These are phyloP conservation scores for Lactifluus hygrophoroides DNA, from an alignment of 768 basidiomycete genomes.

Conservation along the genomic window DNA sequence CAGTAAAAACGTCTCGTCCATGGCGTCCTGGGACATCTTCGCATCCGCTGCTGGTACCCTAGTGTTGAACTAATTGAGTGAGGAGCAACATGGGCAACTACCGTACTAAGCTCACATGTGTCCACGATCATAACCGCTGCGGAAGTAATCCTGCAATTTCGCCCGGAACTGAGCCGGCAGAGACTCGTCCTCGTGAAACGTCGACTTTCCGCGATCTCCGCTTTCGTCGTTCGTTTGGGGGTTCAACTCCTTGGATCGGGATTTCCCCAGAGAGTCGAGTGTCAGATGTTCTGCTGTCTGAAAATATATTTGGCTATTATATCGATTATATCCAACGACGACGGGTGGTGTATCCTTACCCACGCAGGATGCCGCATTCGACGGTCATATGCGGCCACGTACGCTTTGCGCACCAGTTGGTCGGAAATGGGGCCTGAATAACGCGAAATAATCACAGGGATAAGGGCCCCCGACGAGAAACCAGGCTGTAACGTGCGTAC, in stretches of 20 bases:
- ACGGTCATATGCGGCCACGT: conserved; percentile 86
- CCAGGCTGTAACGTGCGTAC: no score
- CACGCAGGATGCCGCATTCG: conserved; percentile 87
- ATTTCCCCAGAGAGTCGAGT: conserved; percentile 56
- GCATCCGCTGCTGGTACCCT: conserved; percentile 98
- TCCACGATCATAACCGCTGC: conserved; percentile 90
- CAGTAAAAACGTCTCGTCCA: conserved; percentile 93
- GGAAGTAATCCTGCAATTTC: conserved; percentile 80
- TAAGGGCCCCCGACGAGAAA: no score
- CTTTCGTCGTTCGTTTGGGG: conserved; percentile 29
- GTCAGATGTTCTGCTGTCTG: conserved; percentile 97
- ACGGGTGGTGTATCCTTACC: no score
- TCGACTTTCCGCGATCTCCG: conserved; percentile 68
- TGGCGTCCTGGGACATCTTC: conserved; percentile 82
- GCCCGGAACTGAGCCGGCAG: conserved; percentile 76
- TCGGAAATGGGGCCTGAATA: conserved; percentile 77
- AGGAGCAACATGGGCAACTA: no score
- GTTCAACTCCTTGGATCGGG: conserved; percentile 26
- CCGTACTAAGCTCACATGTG: conserved; percentile 76
- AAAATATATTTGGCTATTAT: not conserved
- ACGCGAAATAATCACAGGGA: no score
- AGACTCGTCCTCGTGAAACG: conserved; percentile 75
- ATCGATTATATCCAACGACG: no score
- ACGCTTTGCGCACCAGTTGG: conserved; percentile 69
- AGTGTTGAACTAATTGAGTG: not conserved